Conservation (phyloP, 768 basidiomycete genomes). For the Tremella fuciformis region DNA sequence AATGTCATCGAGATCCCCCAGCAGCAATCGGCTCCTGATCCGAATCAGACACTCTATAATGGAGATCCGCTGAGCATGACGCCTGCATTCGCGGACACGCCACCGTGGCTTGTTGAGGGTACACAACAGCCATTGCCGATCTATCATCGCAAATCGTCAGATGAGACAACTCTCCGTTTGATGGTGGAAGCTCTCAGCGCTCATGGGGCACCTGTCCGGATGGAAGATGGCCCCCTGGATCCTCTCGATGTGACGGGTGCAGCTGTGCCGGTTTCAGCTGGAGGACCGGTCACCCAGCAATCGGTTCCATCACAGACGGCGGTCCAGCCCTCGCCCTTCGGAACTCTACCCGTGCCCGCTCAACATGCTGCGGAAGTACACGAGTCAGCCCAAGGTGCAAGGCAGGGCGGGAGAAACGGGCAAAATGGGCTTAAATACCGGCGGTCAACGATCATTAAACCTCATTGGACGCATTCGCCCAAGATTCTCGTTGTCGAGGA, state of each 20-base stretch:
- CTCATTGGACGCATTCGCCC: slow-evolving; percentile 58
- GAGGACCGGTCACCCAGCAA: background rate
- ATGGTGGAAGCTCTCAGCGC: slow-evolving; percentile 36
- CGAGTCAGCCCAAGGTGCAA: too few species aligned
- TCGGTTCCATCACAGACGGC: background rate
- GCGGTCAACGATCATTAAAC: slow-evolving; percentile 24
- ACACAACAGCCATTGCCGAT: slow-evolving; percentile 27
- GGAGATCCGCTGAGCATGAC: slow-evolving; percentile 23
- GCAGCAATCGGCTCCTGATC: background rate
- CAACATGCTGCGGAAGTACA: background rate
- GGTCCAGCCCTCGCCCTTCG: slow-evolving; percentile 29
- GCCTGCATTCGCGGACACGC: slow-evolving; percentile 36
- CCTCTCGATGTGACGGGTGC: slow-evolving; percentile 16
- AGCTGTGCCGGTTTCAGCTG: background rate
- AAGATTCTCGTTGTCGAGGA: slow-evolving; percentile 91
- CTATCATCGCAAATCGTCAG: slow-evolving; percentile 41
- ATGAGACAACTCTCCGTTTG: slow-evolving; percentile 30
- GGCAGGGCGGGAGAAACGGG: background rate
- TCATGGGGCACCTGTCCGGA: slow-evolving; percentile 2
- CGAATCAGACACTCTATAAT: slow-evolving; percentile 27
- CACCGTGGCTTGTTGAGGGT: slow-evolving; percentile 37
- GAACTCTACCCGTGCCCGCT: slow-evolving; percentile 19
- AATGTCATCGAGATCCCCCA: slow-evolving; percentile 23
- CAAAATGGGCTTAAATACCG: slow-evolving; percentile 13
- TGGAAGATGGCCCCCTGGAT: slow-evolving; percentile 20